Percentiles rank a stretch among this genome's conserved stretches.
Conservation (phyloP, 805 yeast genomes). For the Ogataea nitratoaversa region DNA sequence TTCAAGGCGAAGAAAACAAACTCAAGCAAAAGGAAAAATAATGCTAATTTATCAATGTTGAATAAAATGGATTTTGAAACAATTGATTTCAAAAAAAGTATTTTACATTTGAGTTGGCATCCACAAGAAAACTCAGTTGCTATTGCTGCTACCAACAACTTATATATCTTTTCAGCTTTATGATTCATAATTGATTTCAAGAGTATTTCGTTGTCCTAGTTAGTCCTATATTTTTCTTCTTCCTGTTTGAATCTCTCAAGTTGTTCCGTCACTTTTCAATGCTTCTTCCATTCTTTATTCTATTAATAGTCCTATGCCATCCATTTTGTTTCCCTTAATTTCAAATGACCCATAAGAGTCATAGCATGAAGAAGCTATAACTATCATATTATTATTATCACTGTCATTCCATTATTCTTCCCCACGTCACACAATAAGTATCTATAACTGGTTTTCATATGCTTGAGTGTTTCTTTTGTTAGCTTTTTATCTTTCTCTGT, state of each 20-base stretch:
- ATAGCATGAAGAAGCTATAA: no score
- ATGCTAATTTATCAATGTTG: slow-evolving; percentile 35
- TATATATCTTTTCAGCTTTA: slow-evolving; percentile 76
- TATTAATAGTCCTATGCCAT: no score
- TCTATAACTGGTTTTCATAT: no score
- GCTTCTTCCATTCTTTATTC: no score
- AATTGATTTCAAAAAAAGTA: slow-evolving; percentile 91
- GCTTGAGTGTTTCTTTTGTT: no score
- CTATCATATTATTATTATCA: no score
- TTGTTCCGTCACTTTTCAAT: no score
- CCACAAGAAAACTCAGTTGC: slow-evolving; percentile 96
- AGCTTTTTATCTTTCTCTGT: no score
- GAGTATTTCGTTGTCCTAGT: neutral
- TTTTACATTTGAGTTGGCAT: slow-evolving; percentile 96
- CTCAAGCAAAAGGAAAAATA: slow-evolving; percentile 35
- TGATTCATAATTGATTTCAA: slow-evolving; percentile 30
- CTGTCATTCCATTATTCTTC: no score
- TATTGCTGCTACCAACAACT: slow-evolving; percentile 95
- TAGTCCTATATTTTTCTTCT: neutral
- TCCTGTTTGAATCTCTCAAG: neutral
- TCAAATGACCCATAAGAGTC: no score
- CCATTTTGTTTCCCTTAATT: no score
- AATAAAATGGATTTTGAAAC: slow-evolving; percentile 68
- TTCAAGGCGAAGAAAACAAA: slow-evolving; percentile 75
- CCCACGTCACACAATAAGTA: no score